A percentile compares a stretch with the other conserved stretches of the same genome.
Evolutionary conservation across 345 rosid species (phyloP).

Genomic region (Syzygium jambos): DNA sequence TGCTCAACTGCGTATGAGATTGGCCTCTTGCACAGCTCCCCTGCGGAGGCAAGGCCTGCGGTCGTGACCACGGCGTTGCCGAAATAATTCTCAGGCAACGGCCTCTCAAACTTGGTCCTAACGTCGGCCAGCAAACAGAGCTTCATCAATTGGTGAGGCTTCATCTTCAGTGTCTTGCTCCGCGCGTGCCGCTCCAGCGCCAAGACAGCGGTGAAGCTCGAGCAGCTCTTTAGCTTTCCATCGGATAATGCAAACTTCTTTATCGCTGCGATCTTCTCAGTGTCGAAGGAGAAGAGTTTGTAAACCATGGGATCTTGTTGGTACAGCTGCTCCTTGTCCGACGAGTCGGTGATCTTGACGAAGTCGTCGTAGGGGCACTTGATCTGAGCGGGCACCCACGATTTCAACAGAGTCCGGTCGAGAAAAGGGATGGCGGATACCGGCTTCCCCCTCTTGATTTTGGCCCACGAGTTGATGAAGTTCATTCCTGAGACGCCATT

Average conservation of each 20-base stretch:
- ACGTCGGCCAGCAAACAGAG: not conserved
- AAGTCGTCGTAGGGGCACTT: constrained; percentile 17
- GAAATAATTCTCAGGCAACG: not conserved
- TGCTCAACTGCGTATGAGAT: not conserved
- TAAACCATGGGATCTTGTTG: not conserved
- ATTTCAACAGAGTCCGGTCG: constrained; percentile 13
- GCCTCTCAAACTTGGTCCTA: not conserved
- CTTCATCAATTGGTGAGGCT: constrained; percentile 1
- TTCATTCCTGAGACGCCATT: constrained; percentile 28
- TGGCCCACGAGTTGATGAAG: constrained; percentile 26
- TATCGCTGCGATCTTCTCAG: not conserved
- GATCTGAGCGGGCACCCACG: constrained; percentile 13
- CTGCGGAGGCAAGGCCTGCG: not conserved
- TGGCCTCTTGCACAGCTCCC: constrained; percentile 1
- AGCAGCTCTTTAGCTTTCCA: not conserved
- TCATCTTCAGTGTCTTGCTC: not conserved
- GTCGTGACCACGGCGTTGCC: constrained; percentile 1
- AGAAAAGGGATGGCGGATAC: constrained; percentile 2
- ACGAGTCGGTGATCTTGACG: constrained; percentile 14
- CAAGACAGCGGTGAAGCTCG: not conserved
- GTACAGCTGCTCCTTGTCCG: constrained; percentile 4
- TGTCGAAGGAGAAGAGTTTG: not conserved
- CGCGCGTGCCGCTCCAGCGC: not conserved
- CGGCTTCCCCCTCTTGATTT: constrained; percentile 15
- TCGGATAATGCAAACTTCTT: not conserved